Evolutionary conservation across 2,329 filamentous ascomycete species (phyloP), one percentile per base, ranked within the genome.

Genomic region (Coniochaeta sp.): DNA sequence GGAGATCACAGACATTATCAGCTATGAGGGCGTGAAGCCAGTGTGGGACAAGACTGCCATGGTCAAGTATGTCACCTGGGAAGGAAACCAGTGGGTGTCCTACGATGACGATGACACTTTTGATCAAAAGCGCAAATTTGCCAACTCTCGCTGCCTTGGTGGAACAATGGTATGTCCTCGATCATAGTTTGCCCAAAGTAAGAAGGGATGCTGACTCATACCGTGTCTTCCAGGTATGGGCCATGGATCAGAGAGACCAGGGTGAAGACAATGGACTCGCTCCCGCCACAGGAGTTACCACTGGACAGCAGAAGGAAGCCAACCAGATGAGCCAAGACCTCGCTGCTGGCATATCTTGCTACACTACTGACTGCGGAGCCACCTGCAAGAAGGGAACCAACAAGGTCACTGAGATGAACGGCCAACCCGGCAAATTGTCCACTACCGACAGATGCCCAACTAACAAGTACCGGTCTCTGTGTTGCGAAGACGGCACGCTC

Each of bases 21-120:
- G 16, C 11, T 33, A 33, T 11, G 36, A 38, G 11, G 12, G 36
- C 7, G 33, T 60, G 9, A 57, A 52, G 16, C 52, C 64, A 1
- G 59, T 34, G 0, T 61, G 58, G 1, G 65, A 70, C 52, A 60
- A 65, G 54, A 19, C 62, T 58, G 17, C 62, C 2, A 63, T 52
- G 0, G 62, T 67, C 1, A 69, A 67, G 52, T 61, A 58, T 9
- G 60, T 64, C 24, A 56, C 31, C 3, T 56, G 24, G 24, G 52
- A 33, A 17, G 40, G 52, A 3, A 56, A 56, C 31, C 52, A 56
- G 31, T 56, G 52, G 52, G 52, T 56, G 8, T 56, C 52, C 12
- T 71, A 66, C 57, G 69, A 71, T 61, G 66, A 70, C 50, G 63
- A 58, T 12, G 64, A 69, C 8, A 71, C 69, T 0, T 63, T 69